Conservation (phyloP, 1,284 basidiomycete genomes). For the Afroboletus lepidellus region DNA sequence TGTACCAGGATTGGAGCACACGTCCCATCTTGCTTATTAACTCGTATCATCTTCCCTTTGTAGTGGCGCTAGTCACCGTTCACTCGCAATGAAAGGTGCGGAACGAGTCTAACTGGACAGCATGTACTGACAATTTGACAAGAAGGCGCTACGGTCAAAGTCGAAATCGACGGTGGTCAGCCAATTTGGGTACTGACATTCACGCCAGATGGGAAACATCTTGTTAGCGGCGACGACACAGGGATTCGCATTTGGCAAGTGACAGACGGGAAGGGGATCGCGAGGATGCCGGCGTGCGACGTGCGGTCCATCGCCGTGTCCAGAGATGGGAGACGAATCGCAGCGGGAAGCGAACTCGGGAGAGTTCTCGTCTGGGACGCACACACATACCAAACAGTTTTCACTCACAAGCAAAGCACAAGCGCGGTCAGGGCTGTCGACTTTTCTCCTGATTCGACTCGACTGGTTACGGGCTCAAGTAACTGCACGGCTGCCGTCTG, state of each 20-base stretch:
- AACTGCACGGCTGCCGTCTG: neutral
- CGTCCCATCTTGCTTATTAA: too few species aligned
- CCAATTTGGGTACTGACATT: neutral
- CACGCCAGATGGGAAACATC: neutral
- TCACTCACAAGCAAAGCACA: neutral
- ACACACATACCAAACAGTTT: neutral
- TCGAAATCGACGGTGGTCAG: neutral
- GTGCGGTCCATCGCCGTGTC: neutral
- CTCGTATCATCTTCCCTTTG: neutral
- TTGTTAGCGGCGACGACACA: neutral
- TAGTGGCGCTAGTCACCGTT: too few species aligned
- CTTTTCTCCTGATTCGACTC: neutral
- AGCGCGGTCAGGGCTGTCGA: neutral
- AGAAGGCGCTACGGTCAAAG: neutral
- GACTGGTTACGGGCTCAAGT: neutral
- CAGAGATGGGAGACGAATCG: neutral
- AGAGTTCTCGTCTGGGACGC: neutral
- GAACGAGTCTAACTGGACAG: neutral
- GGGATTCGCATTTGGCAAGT: neutral
- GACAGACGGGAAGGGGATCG: neutral
- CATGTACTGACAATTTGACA: neutral
- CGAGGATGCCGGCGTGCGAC: neutral
- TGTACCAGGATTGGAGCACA: too few species aligned
- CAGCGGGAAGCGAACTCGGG: neutral
- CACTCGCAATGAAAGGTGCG: neutral